These are phyloP conservation scores for Jaapia argillacea DNA, from an alignment of 768 basidiomycete species.

Conservation along the genomic window DNA sequence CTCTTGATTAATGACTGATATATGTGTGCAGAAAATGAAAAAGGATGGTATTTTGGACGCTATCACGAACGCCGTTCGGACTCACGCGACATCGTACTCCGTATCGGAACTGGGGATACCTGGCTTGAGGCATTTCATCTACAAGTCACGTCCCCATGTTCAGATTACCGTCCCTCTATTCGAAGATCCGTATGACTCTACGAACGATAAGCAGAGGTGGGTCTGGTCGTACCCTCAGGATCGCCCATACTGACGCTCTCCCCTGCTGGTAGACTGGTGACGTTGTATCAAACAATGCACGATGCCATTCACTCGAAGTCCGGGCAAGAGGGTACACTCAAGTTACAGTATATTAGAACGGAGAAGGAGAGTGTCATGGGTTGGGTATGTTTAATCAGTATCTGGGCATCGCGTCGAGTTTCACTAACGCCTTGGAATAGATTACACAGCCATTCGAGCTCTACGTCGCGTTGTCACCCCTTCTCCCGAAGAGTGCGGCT, in stretches of 20 bases:
- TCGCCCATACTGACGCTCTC: neutral
- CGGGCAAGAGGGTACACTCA: slow-evolving; percentile 68
- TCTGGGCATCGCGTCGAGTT: neutral
- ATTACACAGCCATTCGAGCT: slow-evolving; percentile 92
- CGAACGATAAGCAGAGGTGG: slow-evolving; percentile 52
- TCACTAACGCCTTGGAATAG: slow-evolving; percentile 28
- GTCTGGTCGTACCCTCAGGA: slow-evolving; percentile 4
- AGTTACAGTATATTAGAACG: slow-evolving; percentile 80
- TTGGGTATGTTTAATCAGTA: slow-evolving; percentile 57
- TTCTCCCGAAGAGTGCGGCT: slow-evolving; percentile 78
- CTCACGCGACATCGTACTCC: slow-evolving; percentile 50
- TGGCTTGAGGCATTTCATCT: slow-evolving; percentile 88
- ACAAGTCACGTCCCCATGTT: slow-evolving; percentile 84
- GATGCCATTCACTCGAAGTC: slow-evolving; percentile 89
- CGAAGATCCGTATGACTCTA: slow-evolving; percentile 72
- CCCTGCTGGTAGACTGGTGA: slow-evolving; percentile 48
- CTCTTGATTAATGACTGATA: neutral
- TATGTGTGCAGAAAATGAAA: slow-evolving; percentile 44
- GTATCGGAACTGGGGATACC: slow-evolving; percentile 77
- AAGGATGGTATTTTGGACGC: slow-evolving; percentile 45
- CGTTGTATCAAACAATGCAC: slow-evolving; percentile 80
- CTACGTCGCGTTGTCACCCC: slow-evolving; percentile 74
- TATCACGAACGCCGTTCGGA: slow-evolving; percentile 35
- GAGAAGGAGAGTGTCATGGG: slow-evolving; percentile 86
- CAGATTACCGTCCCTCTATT: slow-evolving; percentile 83